Evolutionary conservation across 164 flowering plant species (phyloP).

Genomic region (Tinospora cordifolia): DNA sequence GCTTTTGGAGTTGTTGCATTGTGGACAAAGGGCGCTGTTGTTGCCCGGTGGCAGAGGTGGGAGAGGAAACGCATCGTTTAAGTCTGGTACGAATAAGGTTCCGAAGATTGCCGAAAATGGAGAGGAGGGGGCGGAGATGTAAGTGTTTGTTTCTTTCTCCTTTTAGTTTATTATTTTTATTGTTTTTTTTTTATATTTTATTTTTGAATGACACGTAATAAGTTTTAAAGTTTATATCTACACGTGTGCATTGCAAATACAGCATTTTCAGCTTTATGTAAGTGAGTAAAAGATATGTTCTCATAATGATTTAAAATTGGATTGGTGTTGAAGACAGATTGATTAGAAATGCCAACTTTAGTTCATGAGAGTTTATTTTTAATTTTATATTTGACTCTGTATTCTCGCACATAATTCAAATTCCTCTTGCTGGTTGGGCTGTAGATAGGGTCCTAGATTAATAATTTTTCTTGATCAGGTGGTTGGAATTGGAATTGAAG

Average conservation of each 20-base stretch:
- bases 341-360: too few species aligned
- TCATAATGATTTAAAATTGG: neutral
- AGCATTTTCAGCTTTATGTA: neutral
- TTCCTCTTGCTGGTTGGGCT: neutral
- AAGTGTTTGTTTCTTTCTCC: conserved; percentile 24
- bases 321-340: too few species aligned
- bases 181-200: neutral
- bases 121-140: conserved; percentile 91
- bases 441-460: conserved; percentile 5
- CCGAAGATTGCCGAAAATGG: conserved; percentile 95
- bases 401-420: neutral
- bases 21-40: conserved; percentile 75
- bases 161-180: too few species aligned
- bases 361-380: neutral
- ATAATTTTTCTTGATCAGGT: conserved; percentile 45
- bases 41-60: conserved; percentile 97
- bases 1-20: conserved; percentile 68
- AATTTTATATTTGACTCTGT: too few species aligned
- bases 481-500: conserved; percentile 95
- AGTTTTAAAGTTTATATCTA: neutral
- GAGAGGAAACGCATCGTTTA: conserved; percentile 89
- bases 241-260: neutral
- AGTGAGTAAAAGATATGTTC: too few species aligned
- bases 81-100: conserved; percentile 74
- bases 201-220: neutral